Conservation (phyloP, 495 filamentous ascomycete species). For the Xylaria intraflava region DNA sequence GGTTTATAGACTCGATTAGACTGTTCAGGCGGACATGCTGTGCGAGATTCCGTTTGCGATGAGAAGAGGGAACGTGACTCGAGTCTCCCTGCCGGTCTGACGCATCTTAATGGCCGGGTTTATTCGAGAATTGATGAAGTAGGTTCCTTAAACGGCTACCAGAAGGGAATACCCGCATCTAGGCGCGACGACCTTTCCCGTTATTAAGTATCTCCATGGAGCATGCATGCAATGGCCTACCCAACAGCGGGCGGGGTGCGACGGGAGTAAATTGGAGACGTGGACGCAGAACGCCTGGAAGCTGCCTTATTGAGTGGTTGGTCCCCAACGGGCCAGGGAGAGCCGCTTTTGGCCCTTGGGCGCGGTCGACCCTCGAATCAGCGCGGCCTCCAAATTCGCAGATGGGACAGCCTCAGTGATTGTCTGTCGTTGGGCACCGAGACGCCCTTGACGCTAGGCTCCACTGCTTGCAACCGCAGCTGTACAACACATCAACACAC, state of each 20-base stretch:
- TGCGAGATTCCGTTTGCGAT: neutral
- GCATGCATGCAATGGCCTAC: neutral
- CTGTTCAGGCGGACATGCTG: constrained; percentile 1
- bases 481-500: constrained; percentile 45
- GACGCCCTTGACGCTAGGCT: constrained; percentile 39
- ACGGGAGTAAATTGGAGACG: constrained; percentile 6
- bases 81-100: constrained; percentile 1
- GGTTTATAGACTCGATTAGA: constrained; percentile 1
- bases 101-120: neutral
- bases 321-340: constrained; percentile 21
- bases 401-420: constrained; percentile 25
- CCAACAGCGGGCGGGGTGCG: neutral
- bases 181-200: neutral
- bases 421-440: constrained; percentile 42
- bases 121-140: neutral
- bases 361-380: constrained; percentile 26
- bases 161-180: neutral
- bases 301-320: constrained; percentile 23
- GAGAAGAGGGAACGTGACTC: neutral
- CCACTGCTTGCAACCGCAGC: constrained; percentile 31
- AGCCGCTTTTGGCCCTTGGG: constrained; percentile 16
- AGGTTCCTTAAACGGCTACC: neutral
- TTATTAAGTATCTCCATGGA: neutral
- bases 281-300: constrained; percentile 5
- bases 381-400: constrained; percentile 16